These are phyloP conservation scores for Solanum hybrid DNA, from an alignment of 305 asterid genomes.

Conservation along the genomic window DNA sequence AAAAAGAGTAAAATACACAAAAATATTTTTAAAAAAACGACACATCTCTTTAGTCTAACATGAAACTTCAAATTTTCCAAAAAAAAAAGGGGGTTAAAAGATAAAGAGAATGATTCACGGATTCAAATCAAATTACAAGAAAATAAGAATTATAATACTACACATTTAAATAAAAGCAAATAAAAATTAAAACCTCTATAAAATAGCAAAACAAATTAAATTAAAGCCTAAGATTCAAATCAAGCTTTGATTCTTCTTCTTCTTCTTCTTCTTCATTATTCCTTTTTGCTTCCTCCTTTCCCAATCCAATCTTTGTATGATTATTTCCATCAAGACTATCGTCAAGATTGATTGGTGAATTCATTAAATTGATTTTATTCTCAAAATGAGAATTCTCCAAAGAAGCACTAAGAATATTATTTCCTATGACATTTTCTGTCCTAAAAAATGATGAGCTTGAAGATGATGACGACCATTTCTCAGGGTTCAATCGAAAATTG, in stretches of 20 bases:
- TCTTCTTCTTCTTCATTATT: background rate
- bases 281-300: background rate
- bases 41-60: background rate
- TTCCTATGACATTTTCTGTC: background rate
- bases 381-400: background rate
- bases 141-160: background rate
- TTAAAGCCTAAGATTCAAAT: conserved; percentile 55
- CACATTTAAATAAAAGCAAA: background rate
- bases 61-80: background rate
- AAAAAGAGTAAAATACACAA: background rate
- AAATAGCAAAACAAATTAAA: background rate
- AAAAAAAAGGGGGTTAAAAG: background rate
- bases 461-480: conserved; percentile 14
- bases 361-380: background rate
- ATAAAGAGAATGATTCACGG: background rate
- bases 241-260: conserved; percentile 25
- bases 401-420: background rate
- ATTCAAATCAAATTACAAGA: background rate
- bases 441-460: background rate
- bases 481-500: conserved; percentile 9
- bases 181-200: background rate
- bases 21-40: background rate
- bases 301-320: conserved; percentile 5
- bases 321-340: conserved; percentile 9
- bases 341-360: background rate